Evolutionary conservation across 768 basidiomycete genomes (phyloP).

Genomic region (Mycena latifolia): DNA sequence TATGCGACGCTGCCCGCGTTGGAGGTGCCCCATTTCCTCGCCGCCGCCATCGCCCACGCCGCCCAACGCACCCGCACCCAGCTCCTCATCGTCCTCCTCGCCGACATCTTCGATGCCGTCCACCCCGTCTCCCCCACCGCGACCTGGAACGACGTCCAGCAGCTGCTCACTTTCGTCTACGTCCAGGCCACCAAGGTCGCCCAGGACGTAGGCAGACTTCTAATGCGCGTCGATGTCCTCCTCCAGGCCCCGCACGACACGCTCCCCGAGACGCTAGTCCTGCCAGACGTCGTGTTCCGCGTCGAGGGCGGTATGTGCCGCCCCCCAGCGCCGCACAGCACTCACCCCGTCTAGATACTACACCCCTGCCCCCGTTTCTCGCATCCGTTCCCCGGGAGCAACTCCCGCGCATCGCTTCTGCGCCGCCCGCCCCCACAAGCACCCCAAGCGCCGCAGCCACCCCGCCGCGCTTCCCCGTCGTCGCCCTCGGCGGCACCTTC

Average conservation of each 20-base stretch:
- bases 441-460: constrained; percentile 11
- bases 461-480: constrained; percentile 66
- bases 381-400: constrained; percentile 52
- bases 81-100: constrained; percentile 76
- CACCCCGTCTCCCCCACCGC: constrained; percentile 50
- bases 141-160: constrained; percentile 77
- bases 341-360: constrained; percentile 47
- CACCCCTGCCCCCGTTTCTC: constrained; percentile 58
- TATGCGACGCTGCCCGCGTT: constrained; percentile 67
- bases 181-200: constrained; percentile 86
- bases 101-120: constrained; percentile 64
- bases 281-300: constrained; percentile 61
- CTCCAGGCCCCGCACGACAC: constrained; percentile 68
- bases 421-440: constrained; percentile 30
- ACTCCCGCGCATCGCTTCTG: constrained; percentile 44
- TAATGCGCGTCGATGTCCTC: constrained; percentile 84
- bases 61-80: constrained; percentile 58
- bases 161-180: constrained; percentile 86
- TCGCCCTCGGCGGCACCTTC: constrained; percentile 95
- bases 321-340: background rate
- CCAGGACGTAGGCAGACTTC: constrained; percentile 72
- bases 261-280: constrained; percentile 56
- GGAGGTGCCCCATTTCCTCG: constrained; percentile 67
- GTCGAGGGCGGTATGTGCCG: constrained; percentile 59
- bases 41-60: constrained; percentile 64